Conservation (phyloP, 306 rosid genomes). For the Gillenia trifoliata region DNA sequence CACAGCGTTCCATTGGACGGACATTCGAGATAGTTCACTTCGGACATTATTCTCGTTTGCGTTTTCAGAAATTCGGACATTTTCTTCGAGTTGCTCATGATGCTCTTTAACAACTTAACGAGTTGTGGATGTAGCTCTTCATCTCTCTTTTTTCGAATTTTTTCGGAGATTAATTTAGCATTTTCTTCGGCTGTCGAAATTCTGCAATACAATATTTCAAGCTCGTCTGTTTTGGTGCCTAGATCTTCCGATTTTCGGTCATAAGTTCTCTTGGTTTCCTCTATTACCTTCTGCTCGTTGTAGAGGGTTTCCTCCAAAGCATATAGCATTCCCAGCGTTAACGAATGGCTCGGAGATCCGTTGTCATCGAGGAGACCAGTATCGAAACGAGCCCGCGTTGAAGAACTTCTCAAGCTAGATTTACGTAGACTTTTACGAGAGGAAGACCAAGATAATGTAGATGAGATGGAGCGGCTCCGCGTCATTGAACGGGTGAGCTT, state of each 20-base stretch:
- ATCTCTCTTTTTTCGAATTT: constrained; percentile 51
- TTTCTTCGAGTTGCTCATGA: too few relatives aligned
- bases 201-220: background rate
- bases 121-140: constrained; percentile 68
- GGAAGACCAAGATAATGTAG: constrained; percentile 39
- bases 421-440: constrained; percentile 53
- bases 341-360: constrained; percentile 63
- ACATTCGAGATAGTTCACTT: constrained; percentile 16
- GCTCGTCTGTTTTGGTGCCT: too few relatives aligned
- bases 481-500: constrained; percentile 58
- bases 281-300: constrained; percentile 76
- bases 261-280: constrained; percentile 39
- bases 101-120: constrained; percentile 47
- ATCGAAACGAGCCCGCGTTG: constrained; percentile 44
- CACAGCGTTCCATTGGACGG: constrained; percentile 45
- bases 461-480: constrained; percentile 49
- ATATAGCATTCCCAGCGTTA: constrained; percentile 59
- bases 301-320: constrained; percentile 76
- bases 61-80: too few relatives aligned
- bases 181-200: constrained; percentile 50
- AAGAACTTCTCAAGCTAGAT: constrained; percentile 37
- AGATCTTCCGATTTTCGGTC: constrained; percentile 1
- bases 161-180: constrained; percentile 56
- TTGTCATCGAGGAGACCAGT: constrained; percentile 48
- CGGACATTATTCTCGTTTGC: too few relatives aligned